Conservation (phyloP, 148 eudicot genomes). For the Euryodendron excelsum region DNA sequence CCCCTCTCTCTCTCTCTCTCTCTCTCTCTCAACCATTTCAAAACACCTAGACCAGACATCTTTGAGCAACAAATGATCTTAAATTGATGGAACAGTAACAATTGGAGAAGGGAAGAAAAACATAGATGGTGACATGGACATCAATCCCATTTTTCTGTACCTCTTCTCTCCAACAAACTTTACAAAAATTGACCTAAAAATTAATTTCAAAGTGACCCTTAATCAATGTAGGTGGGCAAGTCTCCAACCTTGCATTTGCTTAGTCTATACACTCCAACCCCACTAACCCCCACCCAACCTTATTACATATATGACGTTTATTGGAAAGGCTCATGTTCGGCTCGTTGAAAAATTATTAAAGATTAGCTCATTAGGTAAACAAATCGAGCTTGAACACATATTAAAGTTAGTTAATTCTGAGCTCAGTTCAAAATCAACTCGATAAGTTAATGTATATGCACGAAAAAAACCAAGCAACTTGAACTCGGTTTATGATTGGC, state of each 20-base stretch:
- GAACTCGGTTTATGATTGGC: too few species aligned
- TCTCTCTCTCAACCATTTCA: not conserved
- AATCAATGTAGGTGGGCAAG: not conserved
- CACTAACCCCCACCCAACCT: too few species aligned
- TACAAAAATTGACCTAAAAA: not conserved
- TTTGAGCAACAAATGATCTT: not conserved
- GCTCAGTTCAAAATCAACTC: too few species aligned
- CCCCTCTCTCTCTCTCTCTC: not conserved
- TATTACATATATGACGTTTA: too few species aligned
- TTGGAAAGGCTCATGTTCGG: too few species aligned
- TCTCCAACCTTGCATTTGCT: not conserved
- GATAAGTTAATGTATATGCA: too few species aligned
- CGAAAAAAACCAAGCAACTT: too few species aligned
- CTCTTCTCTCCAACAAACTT: not conserved
- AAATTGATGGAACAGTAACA: not conserved
- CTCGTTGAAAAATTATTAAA: too few species aligned
- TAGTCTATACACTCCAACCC: too few species aligned
- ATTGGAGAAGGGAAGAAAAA: not conserved
- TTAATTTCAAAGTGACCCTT: not conserved
- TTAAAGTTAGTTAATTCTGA: too few species aligned
- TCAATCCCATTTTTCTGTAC: not conserved
- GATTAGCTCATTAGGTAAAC: too few species aligned
- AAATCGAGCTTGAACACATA: too few species aligned
- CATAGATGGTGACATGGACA: not conserved
- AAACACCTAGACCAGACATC: conserved; percentile 5